These are phyloP conservation scores for Trichoderma sp. DNA, from an alignment of 2,329 filamentous ascomycete species.

Conservation along the genomic window DNA sequence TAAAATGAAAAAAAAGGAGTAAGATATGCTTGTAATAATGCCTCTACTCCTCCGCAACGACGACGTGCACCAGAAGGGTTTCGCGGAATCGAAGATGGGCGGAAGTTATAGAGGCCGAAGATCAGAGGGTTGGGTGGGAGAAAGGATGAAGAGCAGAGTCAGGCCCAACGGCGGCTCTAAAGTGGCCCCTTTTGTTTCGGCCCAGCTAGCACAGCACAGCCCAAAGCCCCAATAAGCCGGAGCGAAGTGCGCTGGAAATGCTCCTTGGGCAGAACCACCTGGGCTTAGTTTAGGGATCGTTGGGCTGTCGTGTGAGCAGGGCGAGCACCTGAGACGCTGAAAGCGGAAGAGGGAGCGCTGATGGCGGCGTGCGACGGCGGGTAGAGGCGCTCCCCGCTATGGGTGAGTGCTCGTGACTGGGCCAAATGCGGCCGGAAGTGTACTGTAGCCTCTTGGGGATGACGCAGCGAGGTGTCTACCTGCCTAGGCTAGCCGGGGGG, in stretches of 20 bases:
- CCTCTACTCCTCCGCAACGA: not conserved
- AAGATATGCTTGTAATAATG: not conserved
- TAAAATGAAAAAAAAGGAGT: not conserved
- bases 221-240: not conserved
- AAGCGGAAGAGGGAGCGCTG: conserved; percentile 10
- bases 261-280: not conserved
- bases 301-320: conserved; percentile 24
- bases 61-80: not conserved
- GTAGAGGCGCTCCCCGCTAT: conserved; percentile 13
- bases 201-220: not conserved
- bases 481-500: not conserved
- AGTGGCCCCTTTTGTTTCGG: conserved; percentile 14
- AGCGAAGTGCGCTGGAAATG: not conserved
- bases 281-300: not conserved
- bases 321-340: conserved; percentile 23
- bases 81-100: not conserved
- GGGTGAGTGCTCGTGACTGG: conserved; percentile 18
- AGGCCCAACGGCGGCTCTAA: not conserved
- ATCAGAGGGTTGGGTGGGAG: not conserved
- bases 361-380: not conserved
- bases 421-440: conserved; percentile 6
- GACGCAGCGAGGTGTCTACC: conserved; percentile 20
- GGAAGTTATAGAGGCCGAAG: not conserved
- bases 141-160: not conserved
- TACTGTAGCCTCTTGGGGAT: not conserved